Conservation (phyloP, 2,329 filamentous ascomycete genomes). For the Epichloe aotearoae region DNA sequence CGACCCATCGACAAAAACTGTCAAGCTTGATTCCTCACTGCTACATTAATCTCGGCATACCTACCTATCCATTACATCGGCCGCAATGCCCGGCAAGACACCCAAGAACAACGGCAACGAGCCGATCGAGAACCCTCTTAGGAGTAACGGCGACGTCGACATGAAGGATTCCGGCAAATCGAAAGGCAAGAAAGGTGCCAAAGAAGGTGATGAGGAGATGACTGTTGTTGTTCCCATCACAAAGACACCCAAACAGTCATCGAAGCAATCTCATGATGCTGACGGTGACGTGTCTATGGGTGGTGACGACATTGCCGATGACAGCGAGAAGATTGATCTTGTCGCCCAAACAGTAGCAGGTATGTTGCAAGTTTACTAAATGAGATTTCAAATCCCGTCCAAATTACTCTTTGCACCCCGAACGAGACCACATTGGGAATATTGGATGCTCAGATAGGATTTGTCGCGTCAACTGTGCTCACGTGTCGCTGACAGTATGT, state of each 20-base stretch:
- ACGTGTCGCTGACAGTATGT: conserved; percentile 7
- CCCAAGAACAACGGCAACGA: conserved; percentile 60
- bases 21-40: neutral
- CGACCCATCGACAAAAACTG: neutral
- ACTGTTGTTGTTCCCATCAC: conserved; percentile 66
- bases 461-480: neutral
- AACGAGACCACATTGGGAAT: neutral
- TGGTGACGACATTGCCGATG: conserved; percentile 41
- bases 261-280: conserved; percentile 42
- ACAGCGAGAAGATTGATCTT: conserved; percentile 46
- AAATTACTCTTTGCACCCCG: neutral
- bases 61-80: conserved; percentile 4
- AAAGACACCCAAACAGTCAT: conserved; percentile 47
- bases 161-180: conserved; percentile 57
- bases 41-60: neutral
- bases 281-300: conserved; percentile 64
- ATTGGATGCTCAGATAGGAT: no score
- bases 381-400: no score
- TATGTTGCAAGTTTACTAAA: conserved; percentile 21
- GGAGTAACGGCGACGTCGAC: conserved; percentile 50
- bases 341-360: conserved; percentile 46
- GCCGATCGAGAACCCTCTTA: conserved; percentile 54
- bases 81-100: conserved; percentile 57
- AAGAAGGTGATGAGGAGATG: conserved; percentile 67
- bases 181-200: conserved; percentile 49